Conservation (phyloP, 2,329 filamentous ascomycete species). For the Botrytis porri region DNA sequence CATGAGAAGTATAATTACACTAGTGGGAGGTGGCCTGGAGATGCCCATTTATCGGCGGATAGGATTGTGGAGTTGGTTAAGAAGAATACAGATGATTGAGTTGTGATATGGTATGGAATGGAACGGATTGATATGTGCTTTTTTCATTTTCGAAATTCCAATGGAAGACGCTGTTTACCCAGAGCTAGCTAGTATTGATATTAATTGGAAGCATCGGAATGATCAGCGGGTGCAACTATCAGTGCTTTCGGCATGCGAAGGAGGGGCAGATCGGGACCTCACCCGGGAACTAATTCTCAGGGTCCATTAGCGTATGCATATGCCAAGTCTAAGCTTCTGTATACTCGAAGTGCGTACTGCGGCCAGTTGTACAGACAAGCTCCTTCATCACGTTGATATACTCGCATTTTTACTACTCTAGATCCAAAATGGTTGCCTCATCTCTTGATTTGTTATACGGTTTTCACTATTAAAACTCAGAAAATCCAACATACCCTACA, state of each 20-base stretch:
- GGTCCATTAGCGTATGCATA: background rate
- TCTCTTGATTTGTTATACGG: background rate
- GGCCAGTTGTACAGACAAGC: background rate
- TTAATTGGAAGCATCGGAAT: background rate
- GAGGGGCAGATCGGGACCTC: background rate
- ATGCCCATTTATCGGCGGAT: conserved; percentile 44
- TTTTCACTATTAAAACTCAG: background rate
- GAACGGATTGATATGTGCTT: background rate
- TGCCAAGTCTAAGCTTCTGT: background rate
- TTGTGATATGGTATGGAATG: background rate
- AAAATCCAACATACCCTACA: background rate
- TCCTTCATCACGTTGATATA: background rate
- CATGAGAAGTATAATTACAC: conserved; percentile 50
- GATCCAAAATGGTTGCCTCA: background rate
- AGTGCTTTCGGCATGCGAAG: background rate
- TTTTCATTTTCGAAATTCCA: background rate
- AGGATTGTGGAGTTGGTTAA: conserved; percentile 44
- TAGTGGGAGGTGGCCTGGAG: conserved; percentile 47
- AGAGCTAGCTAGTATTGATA: background rate
- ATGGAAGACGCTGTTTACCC: background rate
- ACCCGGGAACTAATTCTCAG: background rate
- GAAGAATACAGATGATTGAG: conserved; percentile 22
- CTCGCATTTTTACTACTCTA: background rate
- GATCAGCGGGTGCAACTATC: background rate
- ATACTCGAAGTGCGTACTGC: background rate